Percentiles rank a stretch among this genome's conserved stretches.
These are phyloP conservation scores for Chimonanthus salicifolius DNA, from an alignment of 164 flowering plant species.

Conservation along the genomic window DNA sequence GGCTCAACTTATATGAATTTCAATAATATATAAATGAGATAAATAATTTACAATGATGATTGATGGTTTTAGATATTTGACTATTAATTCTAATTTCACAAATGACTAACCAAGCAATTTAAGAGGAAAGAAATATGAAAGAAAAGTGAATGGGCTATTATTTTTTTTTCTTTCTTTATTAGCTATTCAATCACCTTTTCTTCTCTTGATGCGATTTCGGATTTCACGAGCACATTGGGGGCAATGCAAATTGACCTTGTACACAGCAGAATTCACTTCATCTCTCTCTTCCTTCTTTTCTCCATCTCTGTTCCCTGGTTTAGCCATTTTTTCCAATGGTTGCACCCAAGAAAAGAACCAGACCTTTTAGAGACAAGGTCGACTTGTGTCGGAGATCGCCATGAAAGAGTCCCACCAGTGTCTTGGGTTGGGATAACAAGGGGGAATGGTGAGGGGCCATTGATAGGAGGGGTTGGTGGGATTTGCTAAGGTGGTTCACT, in stretches of 20 bases:
- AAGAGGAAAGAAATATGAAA: not conserved
- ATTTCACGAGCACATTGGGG: slow-evolving; percentile 52
- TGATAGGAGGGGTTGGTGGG: not conserved
- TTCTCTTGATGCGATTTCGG: slow-evolving; percentile 41
- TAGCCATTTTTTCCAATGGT: not conserved
- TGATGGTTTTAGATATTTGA: too few species aligned
- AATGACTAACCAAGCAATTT: not conserved
- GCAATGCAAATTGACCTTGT: slow-evolving; percentile 68
- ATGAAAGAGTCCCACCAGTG: not conserved
- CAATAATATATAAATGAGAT: too few species aligned
- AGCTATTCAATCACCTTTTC: slow-evolving; percentile 36
- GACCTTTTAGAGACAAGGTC: not conserved
- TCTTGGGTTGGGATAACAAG: not conserved
- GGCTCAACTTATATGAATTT: too few species aligned
- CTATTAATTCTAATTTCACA: too few species aligned
- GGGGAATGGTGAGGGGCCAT: not conserved
- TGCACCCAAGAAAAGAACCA: not conserved
- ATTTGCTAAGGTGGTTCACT: slow-evolving; percentile 5
- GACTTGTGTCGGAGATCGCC: not conserved
- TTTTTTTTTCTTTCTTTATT: not conserved
- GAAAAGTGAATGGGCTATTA: not conserved
- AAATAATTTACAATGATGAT: too few species aligned
- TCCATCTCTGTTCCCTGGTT: not conserved
- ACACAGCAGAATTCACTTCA: slow-evolving; percentile 41
- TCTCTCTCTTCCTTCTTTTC: slow-evolving; percentile 8